Evolutionary conservation across 768 basidiomycete species (phyloP), one percentile per base, ranked within the genome.

Genomic region (Fomitopsis pulvina): DNA sequence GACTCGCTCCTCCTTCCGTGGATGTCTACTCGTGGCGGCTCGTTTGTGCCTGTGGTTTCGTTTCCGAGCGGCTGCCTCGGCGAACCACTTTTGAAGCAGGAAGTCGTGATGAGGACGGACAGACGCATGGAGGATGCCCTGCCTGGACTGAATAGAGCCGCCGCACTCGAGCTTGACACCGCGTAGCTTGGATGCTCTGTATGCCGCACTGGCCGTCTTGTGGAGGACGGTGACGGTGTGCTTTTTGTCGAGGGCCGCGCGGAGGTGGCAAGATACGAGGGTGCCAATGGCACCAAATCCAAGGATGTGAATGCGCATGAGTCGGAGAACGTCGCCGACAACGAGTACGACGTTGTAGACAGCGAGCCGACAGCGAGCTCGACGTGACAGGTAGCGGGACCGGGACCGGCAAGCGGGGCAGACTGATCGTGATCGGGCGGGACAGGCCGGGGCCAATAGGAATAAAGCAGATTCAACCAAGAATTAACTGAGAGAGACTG

Each of bases 281-380:
- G 81, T 80, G 48, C 94, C 94, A 54, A 95, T 78, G 39, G 91
- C 76, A 43, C 92, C 92, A 37, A 92, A 66, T 57, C 92, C 92
- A 54, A 89, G 74, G 55, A 88, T 61, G 70, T 88, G 84, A 62
- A 86, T 76, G 54, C 76, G 83, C 86, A 90, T 87, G 53, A 52
- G 54, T 42, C 41, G 38, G n/a, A 41, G 43, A 41, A 18, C 26
- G 49, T 10, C 37, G 47, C 41, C 27, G 47, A 40, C 18, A 18
- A 16, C n/a, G 47, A 40, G 38, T n/a, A n/a, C n/a, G n/a, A n/a
- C n/a, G n/a, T n/a, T n/a, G n/a, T n/a, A n/a, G n/a, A n/a, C n/a
- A n/a, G n/a, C n/a, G n/a, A n/a, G n/a, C n/a, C n/a, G n/a, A n/a
- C n/a, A n/a, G n/a, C n/a, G n/a, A n/a, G n/a, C n/a, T n/a, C n/a